Conservation (phyloP, 2,329 filamentous ascomycete species). For the Ophiocordyceps sinensis region DNA sequence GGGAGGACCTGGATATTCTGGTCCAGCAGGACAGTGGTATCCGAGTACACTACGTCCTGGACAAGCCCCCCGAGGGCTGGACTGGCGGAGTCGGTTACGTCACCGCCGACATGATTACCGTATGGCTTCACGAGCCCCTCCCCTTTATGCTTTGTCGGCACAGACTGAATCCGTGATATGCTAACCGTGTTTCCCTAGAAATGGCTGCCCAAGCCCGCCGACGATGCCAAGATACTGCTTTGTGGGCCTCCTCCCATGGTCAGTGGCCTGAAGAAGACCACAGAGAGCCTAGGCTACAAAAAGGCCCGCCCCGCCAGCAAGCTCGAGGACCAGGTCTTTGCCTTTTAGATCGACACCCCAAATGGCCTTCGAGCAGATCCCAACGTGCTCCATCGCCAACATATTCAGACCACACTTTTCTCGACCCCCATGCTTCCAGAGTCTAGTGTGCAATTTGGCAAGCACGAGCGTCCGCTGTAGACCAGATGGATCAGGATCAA, state of each 20-base stretch:
- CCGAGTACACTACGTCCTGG: constrained; percentile 86
- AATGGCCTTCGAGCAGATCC: not conserved
- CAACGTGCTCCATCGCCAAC: not conserved
- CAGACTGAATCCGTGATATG: not conserved
- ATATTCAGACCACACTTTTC: too few species aligned
- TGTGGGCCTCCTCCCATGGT: constrained; percentile 97
- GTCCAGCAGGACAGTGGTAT: constrained; percentile 66
- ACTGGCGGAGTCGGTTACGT: constrained; percentile 88
- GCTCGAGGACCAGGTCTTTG: constrained; percentile 95
- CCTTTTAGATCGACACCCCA: constrained; percentile 40
- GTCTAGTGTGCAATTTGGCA: too few species aligned
- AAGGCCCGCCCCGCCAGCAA: constrained; percentile 95
- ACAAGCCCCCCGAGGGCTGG: constrained; percentile 90
- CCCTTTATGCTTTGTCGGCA: not conserved
- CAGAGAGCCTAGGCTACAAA: constrained; percentile 75
- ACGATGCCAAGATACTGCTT: constrained; percentile 83
- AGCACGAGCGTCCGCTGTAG: too few species aligned
- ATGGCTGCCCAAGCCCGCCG: constrained; percentile 66
- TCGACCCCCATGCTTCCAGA: too few species aligned
- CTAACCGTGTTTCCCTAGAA: constrained; percentile 29
- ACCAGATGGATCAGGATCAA: too few species aligned
- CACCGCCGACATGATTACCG: constrained; percentile 88
- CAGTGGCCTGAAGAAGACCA: constrained; percentile 90
- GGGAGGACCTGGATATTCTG: constrained; percentile 77
- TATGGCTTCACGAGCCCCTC: constrained; percentile 20